A percentile compares a stretch with the other conserved stretches of the same genome.
phyloP scores from a whole-genome alignment of 2,329 filamentous ascomycete genomes.

The Phyllosticta paracitricarpa region DNA sequence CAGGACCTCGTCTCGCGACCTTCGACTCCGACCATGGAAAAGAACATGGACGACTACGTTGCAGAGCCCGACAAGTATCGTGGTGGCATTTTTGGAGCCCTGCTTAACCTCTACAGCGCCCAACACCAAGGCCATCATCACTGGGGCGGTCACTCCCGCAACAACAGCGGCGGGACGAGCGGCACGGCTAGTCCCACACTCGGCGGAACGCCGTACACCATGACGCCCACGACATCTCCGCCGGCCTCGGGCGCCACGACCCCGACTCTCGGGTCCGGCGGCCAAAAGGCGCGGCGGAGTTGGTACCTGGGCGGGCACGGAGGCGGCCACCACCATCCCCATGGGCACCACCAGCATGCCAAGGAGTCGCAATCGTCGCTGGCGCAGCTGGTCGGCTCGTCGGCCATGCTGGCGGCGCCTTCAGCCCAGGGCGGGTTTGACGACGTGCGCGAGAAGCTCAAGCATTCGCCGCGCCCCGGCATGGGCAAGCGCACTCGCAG shows the following conservation, averaged over 20 bases:
- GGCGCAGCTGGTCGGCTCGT: slow-evolving; percentile 34
- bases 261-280: slow-evolving; percentile 18
- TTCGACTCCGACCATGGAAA: slow-evolving; percentile 37
- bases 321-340: slow-evolving; percentile 22
- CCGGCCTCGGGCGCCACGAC: slow-evolving; percentile 34
- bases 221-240: slow-evolving; percentile 30
- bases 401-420: slow-evolving; percentile 33
- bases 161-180: slow-evolving; percentile 4
- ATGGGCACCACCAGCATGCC: slow-evolving; percentile 18
- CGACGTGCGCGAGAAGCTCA: slow-evolving; percentile 32
- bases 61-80: slow-evolving; percentile 58
- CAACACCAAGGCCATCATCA: neutral
- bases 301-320: slow-evolving; percentile 1
- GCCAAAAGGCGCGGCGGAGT: slow-evolving; percentile 12
- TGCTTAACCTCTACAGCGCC: slow-evolving; percentile 56
- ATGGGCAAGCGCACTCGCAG: slow-evolving; percentile 28
- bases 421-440: slow-evolving; percentile 29
- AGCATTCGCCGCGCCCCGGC: slow-evolving; percentile 24
- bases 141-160: neutral
- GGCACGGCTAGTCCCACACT: slow-evolving; percentile 1
- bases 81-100: slow-evolving; percentile 60
- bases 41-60: slow-evolving; percentile 51
- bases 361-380: slow-evolving; percentile 33
- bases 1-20: slow-evolving; percentile 30
- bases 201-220: slow-evolving; percentile 15